Conservation (phyloP, 78 protist genomes). For the Anaeramoeba flamelloides region DNA sequence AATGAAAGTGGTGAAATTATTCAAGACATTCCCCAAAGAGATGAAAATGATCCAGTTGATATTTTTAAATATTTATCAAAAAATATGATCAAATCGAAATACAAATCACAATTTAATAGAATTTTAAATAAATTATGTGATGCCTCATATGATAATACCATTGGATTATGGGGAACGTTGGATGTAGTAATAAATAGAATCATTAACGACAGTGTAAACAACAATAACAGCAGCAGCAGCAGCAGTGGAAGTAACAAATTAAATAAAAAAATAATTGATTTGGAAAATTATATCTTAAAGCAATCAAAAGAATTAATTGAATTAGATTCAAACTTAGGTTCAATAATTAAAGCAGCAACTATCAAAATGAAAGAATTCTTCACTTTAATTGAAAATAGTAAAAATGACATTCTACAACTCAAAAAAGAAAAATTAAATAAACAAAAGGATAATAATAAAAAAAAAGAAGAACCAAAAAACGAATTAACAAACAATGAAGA, state of each 20-base stretch:
- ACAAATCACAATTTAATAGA: not conserved
- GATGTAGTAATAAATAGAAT: not conserved
- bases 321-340: not conserved
- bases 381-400: too few relatives aligned
- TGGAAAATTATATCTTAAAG: not conserved
- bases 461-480: not conserved
- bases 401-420: too few relatives aligned
- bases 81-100: not conserved
- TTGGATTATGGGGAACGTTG: not conserved
- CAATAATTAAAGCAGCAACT: not conserved
- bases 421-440: not conserved
- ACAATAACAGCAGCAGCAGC: too few relatives aligned
- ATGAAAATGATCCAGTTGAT: not conserved
- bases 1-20: not conserved
- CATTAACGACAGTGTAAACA: too few relatives aligned
- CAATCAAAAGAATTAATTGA: not conserved
- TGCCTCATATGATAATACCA: not conserved
- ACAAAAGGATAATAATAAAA: not conserved
- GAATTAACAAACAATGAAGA: not conserved
- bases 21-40: not conserved
- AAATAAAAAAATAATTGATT: not conserved
- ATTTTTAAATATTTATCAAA: not conserved
- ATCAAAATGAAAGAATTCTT: not conserved
- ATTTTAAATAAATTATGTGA: not conserved
- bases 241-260: too few relatives aligned